phyloP scores from a whole-genome alignment of 2,329 filamentous ascomycete species.

The Cordyceps farinosa region DNA sequence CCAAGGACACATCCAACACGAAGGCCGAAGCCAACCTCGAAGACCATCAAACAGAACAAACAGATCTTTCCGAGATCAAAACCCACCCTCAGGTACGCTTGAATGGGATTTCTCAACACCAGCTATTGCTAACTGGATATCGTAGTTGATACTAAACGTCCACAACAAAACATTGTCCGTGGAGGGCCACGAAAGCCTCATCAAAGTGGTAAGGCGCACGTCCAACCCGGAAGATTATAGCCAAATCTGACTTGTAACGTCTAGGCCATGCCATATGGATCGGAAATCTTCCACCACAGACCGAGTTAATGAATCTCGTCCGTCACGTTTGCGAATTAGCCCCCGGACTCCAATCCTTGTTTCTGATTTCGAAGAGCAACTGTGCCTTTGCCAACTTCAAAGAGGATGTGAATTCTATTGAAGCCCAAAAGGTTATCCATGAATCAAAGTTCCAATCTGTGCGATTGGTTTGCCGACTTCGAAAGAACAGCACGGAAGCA shows the following conservation, averaged over 20 bases:
- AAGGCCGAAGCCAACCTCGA: not conserved
- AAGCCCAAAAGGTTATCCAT: slow-evolving; percentile 80
- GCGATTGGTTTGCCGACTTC: slow-evolving; percentile 77
- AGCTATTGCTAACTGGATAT: not conserved
- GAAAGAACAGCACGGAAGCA: slow-evolving; percentile 39
- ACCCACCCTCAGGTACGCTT: not conserved
- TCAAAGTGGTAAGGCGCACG: slow-evolving; percentile 53
- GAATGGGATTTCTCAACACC: no score
- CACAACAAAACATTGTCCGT: slow-evolving; percentile 26
- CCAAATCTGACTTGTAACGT: slow-evolving; percentile 5
- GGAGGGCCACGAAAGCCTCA: slow-evolving; percentile 55
- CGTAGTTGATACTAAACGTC: slow-evolving; percentile 1
- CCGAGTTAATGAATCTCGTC: slow-evolving; percentile 79
- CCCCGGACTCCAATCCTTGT: slow-evolving; percentile 77
- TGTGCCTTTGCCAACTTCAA: slow-evolving; percentile 96
- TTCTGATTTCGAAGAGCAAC: slow-evolving; percentile 94
- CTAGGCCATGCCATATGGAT: slow-evolving; percentile 90
- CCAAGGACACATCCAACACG: not conserved
- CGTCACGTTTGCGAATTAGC: slow-evolving; percentile 83
- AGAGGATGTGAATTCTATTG: slow-evolving; percentile 69
- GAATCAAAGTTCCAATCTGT: slow-evolving; percentile 87
- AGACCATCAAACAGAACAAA: slow-evolving; percentile 2
- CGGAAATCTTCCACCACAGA: slow-evolving; percentile 83
- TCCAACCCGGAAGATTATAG: slow-evolving; percentile 8
- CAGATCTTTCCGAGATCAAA: slow-evolving; percentile 2